These are phyloP conservation scores for Diophrys sp. DNA, from an alignment of 73 alveolate species.

Conservation along the genomic window DNA sequence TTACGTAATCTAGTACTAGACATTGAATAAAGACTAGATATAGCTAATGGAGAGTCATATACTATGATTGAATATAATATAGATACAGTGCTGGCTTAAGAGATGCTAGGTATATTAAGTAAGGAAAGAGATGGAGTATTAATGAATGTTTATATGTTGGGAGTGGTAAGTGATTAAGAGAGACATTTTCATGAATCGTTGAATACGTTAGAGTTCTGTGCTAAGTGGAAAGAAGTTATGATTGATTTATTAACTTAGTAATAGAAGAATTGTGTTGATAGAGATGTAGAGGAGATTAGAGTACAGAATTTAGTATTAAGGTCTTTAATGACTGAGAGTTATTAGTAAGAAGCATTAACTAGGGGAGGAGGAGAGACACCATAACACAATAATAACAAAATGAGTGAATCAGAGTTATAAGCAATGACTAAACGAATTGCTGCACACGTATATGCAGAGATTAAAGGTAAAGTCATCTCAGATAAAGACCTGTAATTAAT, in stretches of 20 bases:
- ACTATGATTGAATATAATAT: not conserved
- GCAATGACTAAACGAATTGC: not conserved
- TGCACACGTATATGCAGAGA: not conserved
- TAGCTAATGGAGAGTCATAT: not conserved
- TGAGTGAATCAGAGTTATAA: not conserved
- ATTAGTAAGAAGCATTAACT: no score
- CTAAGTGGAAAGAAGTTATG: conserved; percentile 1
- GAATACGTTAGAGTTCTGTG: conserved; percentile 7
- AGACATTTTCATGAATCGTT: conserved; percentile 2
- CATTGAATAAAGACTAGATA: not conserved
- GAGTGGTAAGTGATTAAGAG: not conserved
- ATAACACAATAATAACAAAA: no score
- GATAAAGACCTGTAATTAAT: not conserved
- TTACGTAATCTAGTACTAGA: not conserved
- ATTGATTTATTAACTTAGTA: not conserved
- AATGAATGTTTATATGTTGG: not conserved
- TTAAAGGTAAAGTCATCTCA: not conserved
- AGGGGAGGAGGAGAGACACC: no score
- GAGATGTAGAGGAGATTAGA: no score
- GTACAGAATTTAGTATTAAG: no score
- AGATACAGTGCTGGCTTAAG: not conserved
- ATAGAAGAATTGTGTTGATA: no score
- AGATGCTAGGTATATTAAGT: not conserved
- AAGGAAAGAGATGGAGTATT: not conserved
- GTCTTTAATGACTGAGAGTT: no score